Evolutionary conservation across 345 rosid genomes (phyloP).

Genomic region (Eucalyptus tenuipes): DNA sequence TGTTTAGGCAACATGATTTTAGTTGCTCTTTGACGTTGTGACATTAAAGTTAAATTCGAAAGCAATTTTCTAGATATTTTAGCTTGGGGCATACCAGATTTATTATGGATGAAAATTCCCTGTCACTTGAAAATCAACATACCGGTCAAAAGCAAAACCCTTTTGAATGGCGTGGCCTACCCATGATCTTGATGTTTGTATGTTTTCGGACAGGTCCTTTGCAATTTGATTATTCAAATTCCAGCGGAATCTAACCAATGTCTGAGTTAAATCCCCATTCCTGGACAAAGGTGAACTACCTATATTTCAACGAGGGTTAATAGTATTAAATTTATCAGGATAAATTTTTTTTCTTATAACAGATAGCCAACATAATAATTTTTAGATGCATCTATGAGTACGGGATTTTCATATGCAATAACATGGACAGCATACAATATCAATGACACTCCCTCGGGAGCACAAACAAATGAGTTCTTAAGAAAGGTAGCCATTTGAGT

Average conservation of each 20-base stretch:
- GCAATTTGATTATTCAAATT: constrained; percentile 1
- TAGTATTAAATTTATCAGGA: background rate
- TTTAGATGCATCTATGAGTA: constrained; percentile 15
- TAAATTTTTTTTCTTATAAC: background rate
- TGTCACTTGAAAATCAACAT: background rate
- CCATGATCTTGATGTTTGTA: background rate
- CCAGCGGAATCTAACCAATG: background rate
- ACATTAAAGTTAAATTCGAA: background rate
- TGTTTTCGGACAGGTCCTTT: constrained; percentile 6
- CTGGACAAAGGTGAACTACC: constrained; percentile 12
- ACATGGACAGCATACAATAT: background rate
- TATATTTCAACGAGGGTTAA: background rate
- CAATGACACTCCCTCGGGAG: background rate
- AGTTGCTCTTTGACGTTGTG: background rate
- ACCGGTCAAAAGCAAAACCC: background rate
- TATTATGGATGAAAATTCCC: background rate
- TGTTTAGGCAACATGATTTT: background rate
- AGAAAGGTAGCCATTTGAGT: constrained; percentile 4
- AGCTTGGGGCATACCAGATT: background rate
- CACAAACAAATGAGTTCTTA: constrained; percentile 1
- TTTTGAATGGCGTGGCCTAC: background rate
- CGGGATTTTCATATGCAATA: constrained; percentile 25
- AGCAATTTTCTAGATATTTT: background rate
- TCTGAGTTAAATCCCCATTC: constrained; percentile 5
- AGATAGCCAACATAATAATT: constrained; percentile 22